phyloP scores from a whole-genome alignment of 2,329 filamentous ascomycete genomes.

The Aspergillus novofumigatus region DNA sequence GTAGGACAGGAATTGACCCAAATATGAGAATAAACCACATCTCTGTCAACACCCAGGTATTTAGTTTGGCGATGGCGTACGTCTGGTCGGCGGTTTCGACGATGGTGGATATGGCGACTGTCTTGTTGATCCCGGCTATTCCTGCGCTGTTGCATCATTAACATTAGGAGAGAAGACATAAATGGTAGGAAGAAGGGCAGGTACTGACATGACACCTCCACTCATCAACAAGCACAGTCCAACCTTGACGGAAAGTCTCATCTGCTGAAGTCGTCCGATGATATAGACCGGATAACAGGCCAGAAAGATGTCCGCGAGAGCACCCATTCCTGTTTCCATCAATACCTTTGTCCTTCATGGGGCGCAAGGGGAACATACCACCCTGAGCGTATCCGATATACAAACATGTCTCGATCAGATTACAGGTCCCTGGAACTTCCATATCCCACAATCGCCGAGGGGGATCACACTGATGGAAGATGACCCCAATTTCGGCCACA shows the following conservation, averaged over 20 bases:
- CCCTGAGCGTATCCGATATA: conserved; percentile 15
- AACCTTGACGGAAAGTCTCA: conserved; percentile 14
- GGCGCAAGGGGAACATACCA: conserved; percentile 4
- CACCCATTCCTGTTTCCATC: conserved; percentile 7
- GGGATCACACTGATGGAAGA: conserved; percentile 14
- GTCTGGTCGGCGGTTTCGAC: conserved; percentile 8
- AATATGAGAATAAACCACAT: conserved; percentile 20
- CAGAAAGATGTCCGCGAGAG: conserved; percentile 11
- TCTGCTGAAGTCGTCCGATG: conserved; percentile 14
- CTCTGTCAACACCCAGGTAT: conserved; percentile 18
- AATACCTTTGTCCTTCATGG: neutral
- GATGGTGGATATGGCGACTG: conserved; percentile 14
- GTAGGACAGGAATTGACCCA: conserved; percentile 16
- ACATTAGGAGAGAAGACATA: neutral
- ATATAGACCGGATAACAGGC: conserved; percentile 16
- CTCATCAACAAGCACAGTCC: conserved; percentile 17
- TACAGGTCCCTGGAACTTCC: conserved; percentile 9
- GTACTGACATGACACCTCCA: conserved; percentile 14
- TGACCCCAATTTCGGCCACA: conserved; percentile 11
- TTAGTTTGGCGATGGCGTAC: conserved; percentile 14
- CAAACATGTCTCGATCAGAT: conserved; percentile 9
- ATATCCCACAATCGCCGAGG: conserved; percentile 12
- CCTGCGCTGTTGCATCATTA: conserved; percentile 6
- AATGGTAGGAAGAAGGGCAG: too few relatives aligned
- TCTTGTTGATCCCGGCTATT: conserved; percentile 17